Percentiles rank a stretch among this genome's conserved stretches.
Conservation (phyloP, 257 asterid genomes). For the Solanum virginianum region DNA sequence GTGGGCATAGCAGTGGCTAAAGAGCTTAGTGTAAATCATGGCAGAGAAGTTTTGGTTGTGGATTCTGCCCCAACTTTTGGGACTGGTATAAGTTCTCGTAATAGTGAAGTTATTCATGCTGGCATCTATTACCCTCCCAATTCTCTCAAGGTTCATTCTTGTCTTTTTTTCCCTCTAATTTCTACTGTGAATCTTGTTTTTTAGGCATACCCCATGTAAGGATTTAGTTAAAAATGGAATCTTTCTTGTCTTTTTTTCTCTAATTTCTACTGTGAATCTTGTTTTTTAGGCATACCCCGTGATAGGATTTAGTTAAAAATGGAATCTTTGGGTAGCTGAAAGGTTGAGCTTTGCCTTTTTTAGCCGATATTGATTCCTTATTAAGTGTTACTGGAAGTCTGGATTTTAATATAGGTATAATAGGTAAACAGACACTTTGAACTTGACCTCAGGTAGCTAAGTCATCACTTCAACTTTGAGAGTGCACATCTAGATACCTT, state of each 20-base stretch:
- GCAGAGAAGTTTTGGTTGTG: slow-evolving; percentile 61
- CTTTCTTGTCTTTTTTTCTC: background rate
- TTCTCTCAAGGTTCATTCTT: slow-evolving; percentile 52
- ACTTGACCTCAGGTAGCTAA: background rate
- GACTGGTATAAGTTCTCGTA: slow-evolving; percentile 71
- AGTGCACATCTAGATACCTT: background rate
- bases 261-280: background rate
- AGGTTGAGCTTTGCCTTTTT: background rate
- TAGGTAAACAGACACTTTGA: background rate
- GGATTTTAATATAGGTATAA: background rate
- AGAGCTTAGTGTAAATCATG: slow-evolving; percentile 48
- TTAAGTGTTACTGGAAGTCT: background rate
- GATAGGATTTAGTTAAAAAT: background rate
- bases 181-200: background rate
- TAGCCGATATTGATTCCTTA: background rate
- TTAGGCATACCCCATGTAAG: background rate
- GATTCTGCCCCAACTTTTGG: slow-evolving; percentile 82
- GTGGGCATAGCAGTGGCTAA: slow-evolving; percentile 89
- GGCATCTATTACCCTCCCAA: slow-evolving; percentile 70
- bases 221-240: background rate
- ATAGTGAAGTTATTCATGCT: slow-evolving; percentile 88
- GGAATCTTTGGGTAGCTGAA: background rate
- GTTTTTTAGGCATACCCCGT: background rate
- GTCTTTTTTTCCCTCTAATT: background rate
- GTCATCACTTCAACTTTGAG: too few relatives aligned